phyloP scores from a whole-genome alignment of 2,329 filamentous ascomycete genomes.

The Ophiostoma tasmaniense region DNA sequence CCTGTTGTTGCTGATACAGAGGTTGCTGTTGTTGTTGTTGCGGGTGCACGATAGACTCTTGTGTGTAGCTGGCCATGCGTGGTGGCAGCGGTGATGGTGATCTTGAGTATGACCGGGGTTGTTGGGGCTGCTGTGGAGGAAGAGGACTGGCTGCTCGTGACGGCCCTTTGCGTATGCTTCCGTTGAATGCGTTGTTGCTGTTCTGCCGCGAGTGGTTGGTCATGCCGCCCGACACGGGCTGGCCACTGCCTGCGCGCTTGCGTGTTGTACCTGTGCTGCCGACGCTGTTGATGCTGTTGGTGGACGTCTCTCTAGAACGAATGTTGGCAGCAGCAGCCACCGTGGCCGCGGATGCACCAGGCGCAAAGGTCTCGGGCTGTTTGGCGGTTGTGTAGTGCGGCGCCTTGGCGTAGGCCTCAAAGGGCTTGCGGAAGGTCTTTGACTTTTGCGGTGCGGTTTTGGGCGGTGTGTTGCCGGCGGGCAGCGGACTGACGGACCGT shows the following conservation, averaged over 20 bases:
- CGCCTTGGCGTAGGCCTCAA: constrained; percentile 58
- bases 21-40: constrained; percentile 17
- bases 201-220: constrained; percentile 2
- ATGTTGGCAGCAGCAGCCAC: background rate
- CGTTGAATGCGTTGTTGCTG: constrained; percentile 17
- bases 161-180: constrained; percentile 12
- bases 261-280: constrained; percentile 15
- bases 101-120: constrained; percentile 11
- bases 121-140: background rate
- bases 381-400: constrained; percentile 58
- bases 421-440: constrained; percentile 57
- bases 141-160: background rate
- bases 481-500: constrained; percentile 52
- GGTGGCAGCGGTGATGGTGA: constrained; percentile 32
- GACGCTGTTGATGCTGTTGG: constrained; percentile 28
- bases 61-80: constrained; percentile 1
- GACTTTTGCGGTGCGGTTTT: constrained; percentile 49
- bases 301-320: constrained; percentile 34
- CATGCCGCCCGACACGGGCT: background rate
- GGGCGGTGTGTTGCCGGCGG: constrained; percentile 46
- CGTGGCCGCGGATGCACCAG: constrained; percentile 25
- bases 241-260: background rate
- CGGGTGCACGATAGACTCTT: constrained; percentile 1
- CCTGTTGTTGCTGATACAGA: constrained; percentile 19
- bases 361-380: constrained; percentile 48